Evolutionary conservation across 306 rosid species (phyloP).

Genomic region (Cucurbita pepo): DNA sequence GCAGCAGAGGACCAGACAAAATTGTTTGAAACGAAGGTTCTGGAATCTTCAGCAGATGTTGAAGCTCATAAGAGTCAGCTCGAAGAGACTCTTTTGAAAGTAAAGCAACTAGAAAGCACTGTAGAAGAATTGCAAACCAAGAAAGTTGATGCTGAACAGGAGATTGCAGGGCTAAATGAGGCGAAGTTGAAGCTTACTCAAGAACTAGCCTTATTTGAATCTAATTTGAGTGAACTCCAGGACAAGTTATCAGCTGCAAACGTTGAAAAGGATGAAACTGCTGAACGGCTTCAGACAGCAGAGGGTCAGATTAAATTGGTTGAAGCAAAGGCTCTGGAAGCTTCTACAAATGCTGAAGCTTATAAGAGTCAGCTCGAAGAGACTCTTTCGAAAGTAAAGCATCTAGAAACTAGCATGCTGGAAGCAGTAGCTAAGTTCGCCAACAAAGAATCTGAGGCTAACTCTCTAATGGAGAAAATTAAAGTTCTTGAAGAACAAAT

Average conservation of each 20-base stretch:
- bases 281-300: neutral
- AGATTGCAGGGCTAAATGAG: neutral
- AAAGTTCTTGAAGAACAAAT: slow-evolving; percentile 39
- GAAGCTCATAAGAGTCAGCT: neutral
- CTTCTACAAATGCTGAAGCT: neutral
- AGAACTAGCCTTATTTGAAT: neutral
- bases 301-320: neutral
- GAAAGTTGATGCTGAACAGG: neutral
- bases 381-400: neutral
- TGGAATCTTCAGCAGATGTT: neutral
- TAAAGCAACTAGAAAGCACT: neutral
- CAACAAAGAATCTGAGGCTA: slow-evolving; percentile 54
- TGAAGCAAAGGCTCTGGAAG: neutral
- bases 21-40: neutral
- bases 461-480: slow-evolving; percentile 52
- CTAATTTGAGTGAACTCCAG: neutral
- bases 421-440: slow-evolving; percentile 40
- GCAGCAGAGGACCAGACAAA: neutral
- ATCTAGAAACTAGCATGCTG: slow-evolving; percentile 25
- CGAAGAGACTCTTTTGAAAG: neutral
- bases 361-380: neutral
- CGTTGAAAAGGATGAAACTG: neutral
- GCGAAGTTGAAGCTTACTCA: neutral
- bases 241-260: neutral
- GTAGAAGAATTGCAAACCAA: neutral